Base-by-base conservation (phyloP, 805 yeast genomes). In the Pachysolen tannophilus region DNA sequence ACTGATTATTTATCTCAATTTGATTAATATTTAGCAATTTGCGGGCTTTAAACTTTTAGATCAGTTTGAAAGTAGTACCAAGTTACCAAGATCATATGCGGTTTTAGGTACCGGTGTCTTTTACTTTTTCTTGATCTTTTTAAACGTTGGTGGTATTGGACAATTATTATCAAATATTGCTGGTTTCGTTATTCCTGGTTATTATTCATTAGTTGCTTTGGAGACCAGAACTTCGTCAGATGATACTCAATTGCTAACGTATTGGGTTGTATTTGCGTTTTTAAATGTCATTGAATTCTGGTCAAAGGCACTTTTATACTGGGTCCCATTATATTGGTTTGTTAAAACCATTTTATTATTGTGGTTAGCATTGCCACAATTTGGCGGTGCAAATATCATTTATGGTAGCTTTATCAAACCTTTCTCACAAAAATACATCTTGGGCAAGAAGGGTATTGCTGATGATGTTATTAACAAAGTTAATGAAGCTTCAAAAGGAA, bases 241-340 rank as follows among this genome's bases (percentile, higher is more conserved):
- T 58, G 99, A 92, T 61, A 78, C 92, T 31, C 80, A 82, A 57
- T 75, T 84, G 56, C 73, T 92, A 53, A 84, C 97, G 10, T 92
- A 92, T 69, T 92, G 98, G 98, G 96, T 92, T 39, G 95, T 92
- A n/a, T 92, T 84, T 56, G 95, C 96, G 11, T 78, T 79, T 49
- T 75, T 92, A 65, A 85, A 79, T 58, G 88, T 92, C 35, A 56
- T 86, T 51, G 99, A 92, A 67, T 92, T 86, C 72, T 92, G 97
- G 97, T 79, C 95, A 36, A 75, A 78, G 52, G 82, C 96, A 25
- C 81, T 92, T 50, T 69, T 90, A 40, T 87, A 87, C 72, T 85
- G 96, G 94, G 63, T 92, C 47, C 98, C 99, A 52, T 87, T 92
- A 57, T 92, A 92, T 72, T 92, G 88, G 77, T 75, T 92, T 53